phyloP scores from a whole-genome alignment of 2,329 filamentous ascomycete species.

The Penicillium sp. region DNA sequence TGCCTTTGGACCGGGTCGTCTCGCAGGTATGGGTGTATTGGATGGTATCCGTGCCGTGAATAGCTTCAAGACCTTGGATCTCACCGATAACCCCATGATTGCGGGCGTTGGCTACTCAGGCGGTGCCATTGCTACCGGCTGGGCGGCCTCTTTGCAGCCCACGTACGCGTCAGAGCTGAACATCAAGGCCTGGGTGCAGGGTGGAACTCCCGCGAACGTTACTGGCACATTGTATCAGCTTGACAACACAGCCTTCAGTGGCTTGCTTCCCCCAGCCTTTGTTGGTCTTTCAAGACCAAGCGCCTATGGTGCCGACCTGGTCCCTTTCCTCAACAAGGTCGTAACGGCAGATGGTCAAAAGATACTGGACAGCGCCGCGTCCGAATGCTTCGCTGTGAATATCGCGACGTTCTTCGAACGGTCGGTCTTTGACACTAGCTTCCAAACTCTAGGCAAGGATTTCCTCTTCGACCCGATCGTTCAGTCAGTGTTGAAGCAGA shows the following conservation, averaged over 20 bases:
- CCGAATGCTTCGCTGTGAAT: conserved; percentile 21
- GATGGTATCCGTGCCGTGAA: conserved; percentile 46
- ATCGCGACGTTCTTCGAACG: conserved; percentile 19
- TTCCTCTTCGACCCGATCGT: conserved; percentile 19
- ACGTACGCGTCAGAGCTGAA: conserved; percentile 56
- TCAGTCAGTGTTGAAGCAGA: conserved; percentile 15
- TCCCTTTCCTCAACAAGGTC: conserved; percentile 21
- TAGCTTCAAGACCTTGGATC: conserved; percentile 27
- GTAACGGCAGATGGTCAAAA: conserved; percentile 21
- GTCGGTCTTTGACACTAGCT: conserved; percentile 24
- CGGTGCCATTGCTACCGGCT: conserved; percentile 53
- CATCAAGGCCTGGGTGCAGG: conserved; percentile 38
- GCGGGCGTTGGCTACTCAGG: conserved; percentile 58
- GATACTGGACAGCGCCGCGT: conserved; percentile 16
- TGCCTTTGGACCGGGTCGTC: conserved; percentile 44
- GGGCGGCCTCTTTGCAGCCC: conserved; percentile 54
- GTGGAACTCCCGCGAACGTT: conserved; percentile 31
- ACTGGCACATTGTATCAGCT: conserved; percentile 26
- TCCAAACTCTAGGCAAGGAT: conserved; percentile 22
- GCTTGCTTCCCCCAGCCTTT: conserved; percentile 27
- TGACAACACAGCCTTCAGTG: conserved; percentile 26
- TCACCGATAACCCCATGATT: conserved; percentile 22
- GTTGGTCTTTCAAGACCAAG: conserved; percentile 25
- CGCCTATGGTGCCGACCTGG: conserved; percentile 26
- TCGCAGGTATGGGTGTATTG: conserved; percentile 48